phyloP scores from a whole-genome alignment of 2,329 filamentous ascomycete genomes.

The Zymoseptoria passerinii region DNA sequence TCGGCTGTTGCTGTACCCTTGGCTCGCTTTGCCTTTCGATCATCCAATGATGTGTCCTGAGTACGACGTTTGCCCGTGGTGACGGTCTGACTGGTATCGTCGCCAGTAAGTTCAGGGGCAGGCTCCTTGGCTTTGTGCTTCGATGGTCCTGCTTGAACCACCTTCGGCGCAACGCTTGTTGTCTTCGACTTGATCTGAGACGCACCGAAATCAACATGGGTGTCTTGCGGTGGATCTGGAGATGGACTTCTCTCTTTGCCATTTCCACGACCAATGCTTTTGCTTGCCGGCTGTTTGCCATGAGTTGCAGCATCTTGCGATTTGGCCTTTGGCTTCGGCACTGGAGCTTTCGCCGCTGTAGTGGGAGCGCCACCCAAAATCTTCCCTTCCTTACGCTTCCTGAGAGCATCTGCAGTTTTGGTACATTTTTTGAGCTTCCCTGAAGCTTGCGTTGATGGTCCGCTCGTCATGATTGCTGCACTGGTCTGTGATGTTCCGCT shows the following conservation, averaged over 20 bases:
- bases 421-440: not conserved
- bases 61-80: not conserved
- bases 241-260: not conserved
- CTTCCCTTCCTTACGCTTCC: not conserved
- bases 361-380: not conserved
- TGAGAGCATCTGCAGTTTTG: not conserved
- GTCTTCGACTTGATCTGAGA: not conserved
- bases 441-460: not conserved
- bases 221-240: not conserved
- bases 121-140: not conserved
- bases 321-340: not conserved
- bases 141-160: not conserved
- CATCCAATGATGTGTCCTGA: not conserved
- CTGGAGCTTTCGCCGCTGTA: not conserved
- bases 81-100: not conserved
- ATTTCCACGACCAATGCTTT: not conserved
- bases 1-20: not conserved
- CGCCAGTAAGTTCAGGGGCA: not conserved
- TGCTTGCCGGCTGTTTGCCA: not conserved
- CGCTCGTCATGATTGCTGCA: not conserved
- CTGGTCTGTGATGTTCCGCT: conserved; percentile 6
- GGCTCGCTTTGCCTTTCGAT: not conserved
- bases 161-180: not conserved
- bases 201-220: not conserved
- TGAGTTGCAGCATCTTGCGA: not conserved